These are phyloP conservation scores for Kwoniella dendrophila DNA, from an alignment of 768 basidiomycete species.

Conservation along the genomic window DNA sequence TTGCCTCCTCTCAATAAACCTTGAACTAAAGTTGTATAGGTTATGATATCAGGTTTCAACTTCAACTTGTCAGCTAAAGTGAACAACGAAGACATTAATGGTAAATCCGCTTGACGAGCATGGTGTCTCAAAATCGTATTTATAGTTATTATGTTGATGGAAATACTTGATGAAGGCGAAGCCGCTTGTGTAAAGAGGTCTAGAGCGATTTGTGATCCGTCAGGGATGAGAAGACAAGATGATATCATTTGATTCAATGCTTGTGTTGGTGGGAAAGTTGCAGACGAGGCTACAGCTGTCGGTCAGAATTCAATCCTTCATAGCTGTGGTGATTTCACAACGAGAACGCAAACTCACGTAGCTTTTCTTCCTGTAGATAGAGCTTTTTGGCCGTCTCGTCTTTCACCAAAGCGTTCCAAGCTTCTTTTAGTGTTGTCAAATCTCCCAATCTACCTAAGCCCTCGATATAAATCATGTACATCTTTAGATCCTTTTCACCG, in stretches of 20 bases:
- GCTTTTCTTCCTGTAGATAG: constrained; percentile 25
- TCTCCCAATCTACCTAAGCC: constrained; percentile 63
- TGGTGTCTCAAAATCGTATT: constrained; percentile 78
- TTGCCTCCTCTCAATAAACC: constrained; percentile 71
- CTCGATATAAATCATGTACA: constrained; percentile 72
- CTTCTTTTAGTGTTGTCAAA: constrained; percentile 63
- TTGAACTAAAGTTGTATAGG: constrained; percentile 81
- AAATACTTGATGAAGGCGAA: constrained; percentile 60
- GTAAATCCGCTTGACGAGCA: constrained; percentile 66
- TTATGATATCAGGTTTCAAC: constrained; percentile 75
- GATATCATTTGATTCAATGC: constrained; percentile 74
- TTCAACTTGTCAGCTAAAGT: constrained; percentile 63
- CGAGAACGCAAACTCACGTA: constrained; percentile 18
- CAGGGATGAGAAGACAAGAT: constrained; percentile 62
- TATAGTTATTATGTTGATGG: constrained; percentile 73
- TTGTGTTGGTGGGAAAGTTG: constrained; percentile 42
- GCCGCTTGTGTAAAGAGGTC: constrained; percentile 58
- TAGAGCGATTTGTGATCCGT: constrained; percentile 55
- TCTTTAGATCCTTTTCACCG: constrained; percentile 65
- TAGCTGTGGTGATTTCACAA: background rate
- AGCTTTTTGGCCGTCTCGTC: constrained; percentile 46
- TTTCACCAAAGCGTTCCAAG: constrained; percentile 51
- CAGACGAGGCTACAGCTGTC: background rate
- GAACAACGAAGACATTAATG: constrained; percentile 64
- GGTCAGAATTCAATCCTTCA: background rate